Base-by-base conservation (phyloP, 768 basidiomycete genomes). In the Tricholoma sp. region DNA sequence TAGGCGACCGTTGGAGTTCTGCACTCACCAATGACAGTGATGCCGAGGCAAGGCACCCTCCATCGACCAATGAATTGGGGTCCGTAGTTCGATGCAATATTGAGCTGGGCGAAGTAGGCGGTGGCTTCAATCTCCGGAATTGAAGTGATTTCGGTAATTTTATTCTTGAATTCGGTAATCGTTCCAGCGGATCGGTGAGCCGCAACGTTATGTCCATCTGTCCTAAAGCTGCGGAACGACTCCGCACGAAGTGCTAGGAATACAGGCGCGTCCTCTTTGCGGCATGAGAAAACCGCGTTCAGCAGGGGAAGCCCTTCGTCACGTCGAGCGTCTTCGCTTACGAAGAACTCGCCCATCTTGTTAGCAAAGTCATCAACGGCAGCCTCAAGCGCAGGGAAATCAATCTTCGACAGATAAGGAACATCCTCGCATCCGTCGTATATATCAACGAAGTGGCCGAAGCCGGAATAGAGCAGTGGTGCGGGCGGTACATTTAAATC, bases 381-480 rank as follows among this genome's bases (percentile, higher is more conserved):
- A 19, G 43, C n/a, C 5, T 43, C 46, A 24, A 55, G 55, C 55
- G 57, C 31, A 52, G 32, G 5, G 16, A 47, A 34, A 41, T 63
- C 29, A 21, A 63, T 41, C 7, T 56, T 31, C n/a, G 54, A 53
- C 10, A 50, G 52, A 19, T 47, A 52, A 19, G 32, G 46, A 35
- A 57, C 34, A 29, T 43, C 50, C n/a, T 24, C 27, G 43, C 43
- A 45, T 35, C 59, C 63, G 21, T 51, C 43, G 29, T 61, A 49
- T 51, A 64, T 58, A 45, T 67, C 64, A 7, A 59, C 11, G 54
- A 68, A 67, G 19, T 52, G 39, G 9, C 61, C 63, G 54, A 68
- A 67, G 11, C 59, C 60, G 24, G 49, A 57, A 56, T 66, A 65
- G n/a, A 65, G 64, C 11, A 66, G 39, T 39, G 39, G 39, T n/a